Conservation (phyloP, 2,329 filamentous ascomycete species). For the Botryotinia convoluta region DNA sequence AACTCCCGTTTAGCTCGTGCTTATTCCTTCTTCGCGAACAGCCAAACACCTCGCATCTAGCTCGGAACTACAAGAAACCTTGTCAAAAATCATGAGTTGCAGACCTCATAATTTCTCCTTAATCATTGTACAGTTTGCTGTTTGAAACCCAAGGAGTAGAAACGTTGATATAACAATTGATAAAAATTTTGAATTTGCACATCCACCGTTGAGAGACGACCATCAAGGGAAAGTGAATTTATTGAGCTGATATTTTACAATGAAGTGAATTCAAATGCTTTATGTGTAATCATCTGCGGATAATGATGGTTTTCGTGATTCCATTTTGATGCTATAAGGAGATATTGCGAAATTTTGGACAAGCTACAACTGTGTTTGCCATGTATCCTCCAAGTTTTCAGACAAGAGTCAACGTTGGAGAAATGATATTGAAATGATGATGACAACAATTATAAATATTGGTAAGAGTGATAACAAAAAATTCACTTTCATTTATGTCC, state of each 20-base stretch:
- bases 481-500: rapidly evolving
- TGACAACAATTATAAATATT: no score
- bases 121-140: background rate
- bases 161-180: background rate
- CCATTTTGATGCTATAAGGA: background rate
- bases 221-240: background rate
- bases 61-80: background rate
- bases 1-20: background rate
- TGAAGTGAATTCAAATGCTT: background rate
- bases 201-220: no score
- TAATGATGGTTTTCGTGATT: background rate
- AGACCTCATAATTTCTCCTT: background rate
- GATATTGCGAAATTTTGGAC: background rate
- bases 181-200: no score
- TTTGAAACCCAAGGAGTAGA: background rate
- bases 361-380: background rate
- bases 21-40: background rate
- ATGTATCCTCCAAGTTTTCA: background rate
- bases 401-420: background rate
- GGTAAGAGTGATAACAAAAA: background rate
- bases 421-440: background rate
- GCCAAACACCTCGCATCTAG: background rate
- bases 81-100: background rate
- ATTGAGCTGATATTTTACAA: rapidly evolving
- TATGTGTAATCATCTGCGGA: background rate